Base-by-base conservation (phyloP, 257 asterid species). In the Plantago major region DNA sequence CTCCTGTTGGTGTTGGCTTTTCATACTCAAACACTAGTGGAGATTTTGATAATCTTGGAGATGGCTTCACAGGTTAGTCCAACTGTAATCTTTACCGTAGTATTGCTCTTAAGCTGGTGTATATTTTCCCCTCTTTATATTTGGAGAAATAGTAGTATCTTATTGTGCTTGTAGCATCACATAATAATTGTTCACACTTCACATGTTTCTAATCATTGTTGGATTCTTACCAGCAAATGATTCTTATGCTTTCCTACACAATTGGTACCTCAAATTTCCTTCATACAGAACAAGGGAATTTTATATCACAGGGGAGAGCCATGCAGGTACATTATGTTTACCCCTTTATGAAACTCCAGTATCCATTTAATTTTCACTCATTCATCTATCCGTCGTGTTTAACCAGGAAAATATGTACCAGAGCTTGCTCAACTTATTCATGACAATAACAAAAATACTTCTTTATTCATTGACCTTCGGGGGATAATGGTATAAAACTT, bases 1-100 rank as follows among this genome's bases (percentile, higher is more conserved):
- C 98, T 72, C 96, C 98, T 9, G 62, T 82, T 57, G 98, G 98
- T 67, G 96, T 88, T 62, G 96, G 98, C 69, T 91, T 80, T 78
- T 88, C 98, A 22, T 91, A 86, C 77, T 65, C 96, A 30, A 82
- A 91, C 33, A 82, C 89, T 18, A 85, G 83, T 52, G 68, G 59
- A 15, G 98, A 90, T 76, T 87, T 80, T 79, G 81, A 75, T 62
- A 73, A 37, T 52, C 71, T 90, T 28, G 98, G 96, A 62, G 98
- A 90, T 67, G 81, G 80, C 77, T 85, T 90, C 71, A 80, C 97
- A 64, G 95, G 96, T 84, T 54, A 73, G 67, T 49, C 58, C 8
- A 4, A 19, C 9, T 51, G 37, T 51, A 14, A 15, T 16, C 40
- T 33, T 33, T 33, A 33, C 40, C 8, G 40, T 7, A 33, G 40